phyloP scores from a whole-genome alignment of 768 basidiomycete genomes.

The Rhodotorula paludigena region DNA sequence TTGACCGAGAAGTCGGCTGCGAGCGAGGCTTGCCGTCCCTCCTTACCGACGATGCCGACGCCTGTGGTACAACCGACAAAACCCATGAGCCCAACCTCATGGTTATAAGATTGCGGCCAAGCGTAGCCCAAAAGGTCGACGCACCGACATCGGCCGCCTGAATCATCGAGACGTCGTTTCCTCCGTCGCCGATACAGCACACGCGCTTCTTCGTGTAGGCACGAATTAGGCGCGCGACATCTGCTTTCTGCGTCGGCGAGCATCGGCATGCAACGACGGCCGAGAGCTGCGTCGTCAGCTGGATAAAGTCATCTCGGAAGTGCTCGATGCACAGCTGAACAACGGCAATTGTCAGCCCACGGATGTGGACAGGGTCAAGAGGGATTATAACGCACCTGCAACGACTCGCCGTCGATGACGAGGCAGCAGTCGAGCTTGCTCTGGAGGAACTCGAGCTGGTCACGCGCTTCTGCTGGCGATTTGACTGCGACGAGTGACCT shows the following conservation, averaged over 20 bases:
- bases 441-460: constrained; percentile 87
- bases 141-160: constrained; percentile 95
- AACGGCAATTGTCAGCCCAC: background rate
- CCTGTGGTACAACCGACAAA: too few species aligned
- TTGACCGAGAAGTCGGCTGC: constrained; percentile 97
- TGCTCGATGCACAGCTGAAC: constrained; percentile 77
- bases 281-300: constrained; percentile 89
- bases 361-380: background rate
- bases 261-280: constrained; percentile 97
- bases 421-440: constrained; percentile 95
- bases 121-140: constrained; percentile 47
- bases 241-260: constrained; percentile 97
- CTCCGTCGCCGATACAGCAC: constrained; percentile 97
- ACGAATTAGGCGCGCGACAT: constrained; percentile 89
- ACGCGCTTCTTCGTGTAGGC: constrained; percentile 87
- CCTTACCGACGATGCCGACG: constrained; percentile 96
- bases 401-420: constrained; percentile 94
- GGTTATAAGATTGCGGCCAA: too few species aligned
- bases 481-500: constrained; percentile 58
- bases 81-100: too few species aligned
- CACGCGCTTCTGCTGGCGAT: constrained; percentile 71
- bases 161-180: constrained; percentile 99
- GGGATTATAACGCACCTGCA: constrained; percentile 50
- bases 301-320: constrained; percentile 90
- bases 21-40: constrained; percentile 97